Evolutionary conservation across 768 basidiomycete genomes (phyloP), one percentile per base, ranked within the genome.

Genomic region (Boletellus emodensis): DNA sequence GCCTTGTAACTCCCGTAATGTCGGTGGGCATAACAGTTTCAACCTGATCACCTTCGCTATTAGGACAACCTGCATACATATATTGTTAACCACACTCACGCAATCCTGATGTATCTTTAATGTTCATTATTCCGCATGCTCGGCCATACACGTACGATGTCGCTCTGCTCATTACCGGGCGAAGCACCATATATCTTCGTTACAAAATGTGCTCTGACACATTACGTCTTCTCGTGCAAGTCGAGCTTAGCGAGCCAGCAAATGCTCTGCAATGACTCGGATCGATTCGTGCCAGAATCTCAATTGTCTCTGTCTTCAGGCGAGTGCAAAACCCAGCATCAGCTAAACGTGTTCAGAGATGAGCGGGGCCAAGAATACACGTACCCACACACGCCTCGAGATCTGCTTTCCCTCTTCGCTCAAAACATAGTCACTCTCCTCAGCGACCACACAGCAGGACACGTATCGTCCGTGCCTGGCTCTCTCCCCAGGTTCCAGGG

Each of bases 341-440:
- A 60, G 41, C 22, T 20, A 38, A 37, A 38, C 22, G 24, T 26
- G 24, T 26, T 26, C 5, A 26, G 24, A 22, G 14, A 26, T 15
- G 26, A 15, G 3, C 26, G 7, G 6, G 46, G 37, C 17, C 22
- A 18, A 28, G 6, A 13, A 34, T 34, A 7, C 3, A 61, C 63
- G 47, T 28, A 74, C 72, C 73, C 71, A 73, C 33, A 72, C 18
- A 41, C 59, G 59, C 28, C 58, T 59, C 26, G 69, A 62, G 18
- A 61, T 36, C 22, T 64, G 61, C 36, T 46, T 56, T n/a, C 73
- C 71, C 39, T 66, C 61, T 12, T 60, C 55, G 17, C 63, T 64
- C 20, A 68, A 46, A 15, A 65, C 49, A 34, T 60, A 71, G 53
- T 72, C 65, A 18, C 70, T 68, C 54, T 65, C 65, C 49, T 71